Base-by-base conservation (phyloP, 371 early-diverging fungal genomes). In the Apophysomyces trapeziformis region DNA sequence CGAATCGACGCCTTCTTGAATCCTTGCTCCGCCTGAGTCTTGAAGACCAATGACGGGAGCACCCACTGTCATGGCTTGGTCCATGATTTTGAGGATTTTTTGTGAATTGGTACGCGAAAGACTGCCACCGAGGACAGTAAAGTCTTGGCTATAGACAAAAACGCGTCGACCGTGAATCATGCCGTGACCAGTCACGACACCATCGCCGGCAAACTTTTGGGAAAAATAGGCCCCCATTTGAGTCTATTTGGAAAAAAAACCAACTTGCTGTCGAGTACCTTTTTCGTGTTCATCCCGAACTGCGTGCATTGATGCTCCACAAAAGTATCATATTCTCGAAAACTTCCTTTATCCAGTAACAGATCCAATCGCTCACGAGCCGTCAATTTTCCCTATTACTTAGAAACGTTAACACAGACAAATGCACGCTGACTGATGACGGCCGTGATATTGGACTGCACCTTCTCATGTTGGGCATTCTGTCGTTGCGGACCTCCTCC, bases 1-100 rank as follows among this genome's bases (percentile, higher is more conserved):
- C 14, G 96, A 96, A 72, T 95, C 96, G 6, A 98, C 97, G 66
- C 98, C 98, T 76, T 98, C 98, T 75, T 98, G 97, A 66, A 98
- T 98, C 70, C 98, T 89, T 38, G 98, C 98, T 72, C 98, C 98
- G 58, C 98, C 98, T 61, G 96, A 96, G 79, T 98, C 98, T 71
- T 98, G 95, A 39, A 98, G 72, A 2, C 97, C 98, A 62, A 98
- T 92, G 11, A 98, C 91, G 13, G 98, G 98, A 13, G 96, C 97
- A 57, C 97, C 96, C 13, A 94, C 96, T 50, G 90, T 74, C 80
- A 98, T 80, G 14, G 98, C 98, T 73, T 94, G 92, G 76, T 98
- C 96, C 96, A 98, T 95, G 72, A 97, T 82, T 77, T 96, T 97
- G 78, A 95, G 87, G 54, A 97, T 94, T 79, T 98, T 98, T 67